Conservation (phyloP, 2,329 filamentous ascomycete genomes). For the Trichophyton schoenleinii region DNA sequence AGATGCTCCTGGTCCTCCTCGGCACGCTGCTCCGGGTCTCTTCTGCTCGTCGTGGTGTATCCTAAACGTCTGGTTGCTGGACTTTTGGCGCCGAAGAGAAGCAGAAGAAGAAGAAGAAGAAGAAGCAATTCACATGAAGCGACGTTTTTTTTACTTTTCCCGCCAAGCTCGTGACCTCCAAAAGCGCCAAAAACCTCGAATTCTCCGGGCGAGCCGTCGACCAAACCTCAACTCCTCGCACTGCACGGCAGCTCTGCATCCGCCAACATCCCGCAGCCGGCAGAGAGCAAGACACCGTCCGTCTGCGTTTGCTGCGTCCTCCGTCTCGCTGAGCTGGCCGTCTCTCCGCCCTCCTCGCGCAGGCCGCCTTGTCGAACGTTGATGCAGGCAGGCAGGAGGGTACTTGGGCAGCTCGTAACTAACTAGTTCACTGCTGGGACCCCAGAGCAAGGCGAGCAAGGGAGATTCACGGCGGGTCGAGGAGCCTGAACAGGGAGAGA, state of each 20-base stretch:
- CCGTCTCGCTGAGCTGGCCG: not conserved
- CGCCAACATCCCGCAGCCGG: no score
- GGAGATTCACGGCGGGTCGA: not conserved
- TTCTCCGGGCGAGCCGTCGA: not conserved
- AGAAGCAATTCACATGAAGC: not conserved
- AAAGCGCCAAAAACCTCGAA: not conserved
- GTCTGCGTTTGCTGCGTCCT: not conserved
- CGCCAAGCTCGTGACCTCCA: conserved; percentile 1
- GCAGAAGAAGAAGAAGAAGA: no score
- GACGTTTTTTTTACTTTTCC: not conserved
- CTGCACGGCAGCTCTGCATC: not conserved
- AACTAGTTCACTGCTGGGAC: no score
- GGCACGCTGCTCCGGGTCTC: no score
- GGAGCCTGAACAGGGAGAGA: not conserved
- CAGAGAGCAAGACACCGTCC: no score
- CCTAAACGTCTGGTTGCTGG: not conserved
- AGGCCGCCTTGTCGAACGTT: conserved; percentile 1
- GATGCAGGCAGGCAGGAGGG: no score
- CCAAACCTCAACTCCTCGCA: not conserved
- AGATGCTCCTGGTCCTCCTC: no score
- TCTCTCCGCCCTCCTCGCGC: not conserved
- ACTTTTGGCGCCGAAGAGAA: no score
- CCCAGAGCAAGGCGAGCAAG: no score
- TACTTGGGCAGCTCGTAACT: no score
- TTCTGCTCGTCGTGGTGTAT: not conserved